Conservation (phyloP, 495 filamentous ascomycete genomes). For the Podospora sp. region DNA sequence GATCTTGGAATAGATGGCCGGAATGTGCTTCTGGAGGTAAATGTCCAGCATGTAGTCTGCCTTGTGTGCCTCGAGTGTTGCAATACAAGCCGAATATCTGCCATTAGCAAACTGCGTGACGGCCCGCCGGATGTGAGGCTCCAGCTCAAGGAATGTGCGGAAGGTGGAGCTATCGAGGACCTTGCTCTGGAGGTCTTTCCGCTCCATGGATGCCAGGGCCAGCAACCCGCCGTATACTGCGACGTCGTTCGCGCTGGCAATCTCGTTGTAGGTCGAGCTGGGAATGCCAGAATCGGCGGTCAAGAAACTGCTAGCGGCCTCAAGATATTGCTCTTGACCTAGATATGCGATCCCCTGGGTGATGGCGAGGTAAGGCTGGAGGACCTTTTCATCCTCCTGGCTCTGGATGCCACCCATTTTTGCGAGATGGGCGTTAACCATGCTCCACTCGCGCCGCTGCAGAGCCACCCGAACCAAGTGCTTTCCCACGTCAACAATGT, state of each 20-base stretch:
- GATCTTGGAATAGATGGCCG: conserved; percentile 69
- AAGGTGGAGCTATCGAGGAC: conserved; percentile 82
- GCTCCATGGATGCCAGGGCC: conserved; percentile 86
- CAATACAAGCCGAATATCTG: conserved; percentile 81
- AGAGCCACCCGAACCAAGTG: conserved; percentile 48
- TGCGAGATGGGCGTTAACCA: conserved; percentile 65
- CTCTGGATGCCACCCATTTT: conserved; percentile 60
- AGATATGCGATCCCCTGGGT: conserved; percentile 73
- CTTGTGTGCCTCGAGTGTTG: conserved; percentile 77
- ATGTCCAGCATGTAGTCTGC: conserved; percentile 88
- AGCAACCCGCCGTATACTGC: conserved; percentile 90
- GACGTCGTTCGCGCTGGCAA: conserved; percentile 82
- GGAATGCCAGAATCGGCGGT: conserved; percentile 53
- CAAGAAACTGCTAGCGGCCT: conserved; percentile 76
- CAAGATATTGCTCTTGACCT: conserved; percentile 62
- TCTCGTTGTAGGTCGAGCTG: conserved; percentile 65
- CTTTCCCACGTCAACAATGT: conserved; percentile 47
- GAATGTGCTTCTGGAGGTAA: conserved; percentile 76
- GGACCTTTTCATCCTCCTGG: conserved; percentile 59
- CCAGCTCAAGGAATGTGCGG: conserved; percentile 85
- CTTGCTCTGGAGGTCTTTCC: conserved; percentile 67
- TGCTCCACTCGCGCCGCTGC: conserved; percentile 49
- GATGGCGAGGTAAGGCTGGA: conserved; percentile 66
- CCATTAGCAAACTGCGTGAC: conserved; percentile 84
- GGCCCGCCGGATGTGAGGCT: conserved; percentile 91